Base-by-base conservation (phyloP, 2,329 filamentous ascomycete species). In the Penicillium sp. region DNA sequence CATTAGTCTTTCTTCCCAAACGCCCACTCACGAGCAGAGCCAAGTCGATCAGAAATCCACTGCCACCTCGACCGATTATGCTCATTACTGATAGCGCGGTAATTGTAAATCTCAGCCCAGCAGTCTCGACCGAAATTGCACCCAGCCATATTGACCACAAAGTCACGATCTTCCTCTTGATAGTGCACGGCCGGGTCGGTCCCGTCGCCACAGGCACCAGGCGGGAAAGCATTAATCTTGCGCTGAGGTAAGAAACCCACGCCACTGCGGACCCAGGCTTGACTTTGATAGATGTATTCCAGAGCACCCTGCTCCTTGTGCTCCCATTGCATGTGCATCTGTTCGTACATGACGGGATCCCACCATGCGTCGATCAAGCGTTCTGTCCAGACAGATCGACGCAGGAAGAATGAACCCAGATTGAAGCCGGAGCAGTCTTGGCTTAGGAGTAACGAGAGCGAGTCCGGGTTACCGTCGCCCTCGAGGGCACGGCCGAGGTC, bases 261-360 rank as follows among this genome's bases (percentile, higher is more conserved):
- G 70, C 95, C 91, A 58, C 91, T 88, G 61, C 95, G 88, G 57
- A 98, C 87, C 93, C 95, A 99, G 0, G 95, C 92, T 75, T 98
- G 94, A 58, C 89, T 90, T 59, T 84, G 85, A 80, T 99, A 99
- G 64, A 99, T 83, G 79, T 96, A 90, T 79, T 97, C 93, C 45
- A 99, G 81, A 1, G 93, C 92, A 73, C 98, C 93, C 79, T 99
- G 95, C 77, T 99, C 95, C 76, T 98, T 98, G 82, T 99, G 95
- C 73, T 95, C 93, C 95, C 95, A 99, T 64, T 95, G 87, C 93
- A 97, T 97, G 76, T 99, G 95, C 75, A 93, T 96, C 79, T 99
- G 95, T 79, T 99, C 95, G 76, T 99, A 99, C 59, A 90, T 87
- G 33, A 98, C 93, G 0, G 95, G 95, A 72, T 99, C 95, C 95